phyloP scores from a whole-genome alignment of 768 basidiomycete genomes.

The Suillus bovinus region DNA sequence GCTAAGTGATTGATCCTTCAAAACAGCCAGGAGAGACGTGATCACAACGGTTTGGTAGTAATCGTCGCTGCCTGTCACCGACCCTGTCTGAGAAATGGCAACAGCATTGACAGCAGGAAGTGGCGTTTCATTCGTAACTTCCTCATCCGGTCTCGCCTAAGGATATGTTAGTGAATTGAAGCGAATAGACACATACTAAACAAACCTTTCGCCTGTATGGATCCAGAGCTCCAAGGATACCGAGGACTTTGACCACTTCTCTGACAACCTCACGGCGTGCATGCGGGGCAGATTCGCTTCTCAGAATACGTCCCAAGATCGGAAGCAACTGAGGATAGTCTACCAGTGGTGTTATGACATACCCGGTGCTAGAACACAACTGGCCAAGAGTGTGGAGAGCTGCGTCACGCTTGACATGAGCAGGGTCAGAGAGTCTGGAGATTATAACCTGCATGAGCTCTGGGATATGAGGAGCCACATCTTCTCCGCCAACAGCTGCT shows the following conservation, averaged over 20 bases:
- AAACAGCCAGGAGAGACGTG: slow-evolving; percentile 78
- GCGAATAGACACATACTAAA: neutral
- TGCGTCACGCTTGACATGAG: slow-evolving; percentile 87
- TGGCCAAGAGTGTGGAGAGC: slow-evolving; percentile 94
- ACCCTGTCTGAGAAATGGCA: slow-evolving; percentile 60
- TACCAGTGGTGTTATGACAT: slow-evolving; percentile 87
- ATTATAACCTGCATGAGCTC: slow-evolving; percentile 92
- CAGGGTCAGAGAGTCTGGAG: slow-evolving; percentile 84
- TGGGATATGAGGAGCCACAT: slow-evolving; percentile 78
- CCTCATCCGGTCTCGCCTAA: slow-evolving; percentile 65
- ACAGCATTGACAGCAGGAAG: slow-evolving; percentile 68
- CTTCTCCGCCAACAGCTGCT: slow-evolving; percentile 90
- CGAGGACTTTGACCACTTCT: slow-evolving; percentile 93
- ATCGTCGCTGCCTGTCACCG: slow-evolving; percentile 77
- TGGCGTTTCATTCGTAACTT: slow-evolving; percentile 57
- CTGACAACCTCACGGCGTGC: slow-evolving; percentile 89
- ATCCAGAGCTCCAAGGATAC: slow-evolving; percentile 94
- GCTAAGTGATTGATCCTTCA: slow-evolving; percentile 86
- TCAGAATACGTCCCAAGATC: slow-evolving; percentile 79
- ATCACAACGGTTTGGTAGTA: slow-evolving; percentile 98
- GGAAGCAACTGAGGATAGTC: slow-evolving; percentile 92
- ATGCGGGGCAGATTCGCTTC: slow-evolving; percentile 65
- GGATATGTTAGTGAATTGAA: slow-evolving; percentile 12
- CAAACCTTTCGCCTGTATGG: slow-evolving; percentile 91
- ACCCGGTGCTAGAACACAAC: slow-evolving; percentile 93